Evolutionary conservation across 2,329 filamentous ascomycete genomes (phyloP).

Genomic region (Xylariales sp.): DNA sequence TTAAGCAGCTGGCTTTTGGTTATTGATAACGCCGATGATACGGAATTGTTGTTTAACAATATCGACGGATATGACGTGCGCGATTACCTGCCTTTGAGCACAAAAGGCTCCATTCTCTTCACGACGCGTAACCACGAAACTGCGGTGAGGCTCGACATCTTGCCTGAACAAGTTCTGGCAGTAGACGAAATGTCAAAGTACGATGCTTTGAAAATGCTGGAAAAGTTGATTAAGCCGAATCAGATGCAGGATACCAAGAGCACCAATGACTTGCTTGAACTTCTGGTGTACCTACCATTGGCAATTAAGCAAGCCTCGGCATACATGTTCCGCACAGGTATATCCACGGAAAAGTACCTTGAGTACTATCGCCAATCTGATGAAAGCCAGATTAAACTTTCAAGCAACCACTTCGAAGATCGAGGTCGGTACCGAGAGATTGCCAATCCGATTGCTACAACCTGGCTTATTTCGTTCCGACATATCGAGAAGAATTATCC

Average conservation of each 20-base stretch:
- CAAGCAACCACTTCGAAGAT: conserved; percentile 26
- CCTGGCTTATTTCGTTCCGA: conserved; percentile 28
- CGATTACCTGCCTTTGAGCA: conserved; percentile 24
- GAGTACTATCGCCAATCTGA: conserved; percentile 14
- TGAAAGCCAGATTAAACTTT: conserved; percentile 12
- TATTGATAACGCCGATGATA: conserved; percentile 39
- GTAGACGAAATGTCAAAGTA: background rate
- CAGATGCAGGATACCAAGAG: background rate
- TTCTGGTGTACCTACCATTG: conserved; percentile 25
- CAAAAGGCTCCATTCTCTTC: conserved; percentile 24
- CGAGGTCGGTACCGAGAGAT: conserved; percentile 15
- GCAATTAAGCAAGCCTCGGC: conserved; percentile 29
- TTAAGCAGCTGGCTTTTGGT: conserved; percentile 33
- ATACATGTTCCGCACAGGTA: conserved; percentile 26
- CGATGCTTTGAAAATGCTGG: background rate
- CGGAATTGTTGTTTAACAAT: conserved; percentile 20
- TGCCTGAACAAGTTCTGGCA: background rate
- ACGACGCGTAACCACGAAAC: conserved; percentile 18
- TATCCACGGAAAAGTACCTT: conserved; percentile 19
- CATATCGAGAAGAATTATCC: conserved; percentile 19
- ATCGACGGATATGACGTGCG: background rate
- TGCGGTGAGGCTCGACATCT: background rate
- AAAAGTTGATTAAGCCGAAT: background rate
- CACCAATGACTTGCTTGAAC: conserved; percentile 20
- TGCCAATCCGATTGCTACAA: conserved; percentile 24